Percentiles rank a stretch among this genome's conserved stretches.
Conservation (phyloP, 1,139 yeast species). For the Kodamaea suecica region DNA sequence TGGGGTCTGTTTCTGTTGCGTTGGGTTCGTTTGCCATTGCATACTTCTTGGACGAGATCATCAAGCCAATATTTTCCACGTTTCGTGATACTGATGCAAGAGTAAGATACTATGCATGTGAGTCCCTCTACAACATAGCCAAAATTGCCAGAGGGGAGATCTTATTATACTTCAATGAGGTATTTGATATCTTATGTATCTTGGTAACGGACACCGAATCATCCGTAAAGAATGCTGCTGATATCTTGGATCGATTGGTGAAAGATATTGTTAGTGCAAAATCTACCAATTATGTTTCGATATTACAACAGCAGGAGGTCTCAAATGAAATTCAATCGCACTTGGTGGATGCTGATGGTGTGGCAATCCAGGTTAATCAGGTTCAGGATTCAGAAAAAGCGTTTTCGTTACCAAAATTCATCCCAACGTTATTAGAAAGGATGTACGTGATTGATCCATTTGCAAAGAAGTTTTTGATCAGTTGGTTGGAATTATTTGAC, state of each 20-base stretch:
- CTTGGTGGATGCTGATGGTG: constrained; percentile 50
- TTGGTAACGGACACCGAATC: constrained; percentile 90
- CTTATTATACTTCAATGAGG: constrained; percentile 84
- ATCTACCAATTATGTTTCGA: constrained; percentile 87
- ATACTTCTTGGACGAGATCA: constrained; percentile 74
- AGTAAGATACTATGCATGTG: constrained; percentile 96
- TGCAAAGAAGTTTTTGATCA: constrained; percentile 84
- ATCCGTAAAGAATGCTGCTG: constrained; percentile 95
- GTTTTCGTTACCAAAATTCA: constrained; percentile 81
- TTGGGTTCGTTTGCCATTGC: constrained; percentile 50
- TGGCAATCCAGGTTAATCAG: constrained; percentile 59
- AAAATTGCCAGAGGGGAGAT: constrained; percentile 97
- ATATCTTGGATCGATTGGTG: constrained; percentile 80
- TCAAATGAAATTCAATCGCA: constrained; percentile 43
- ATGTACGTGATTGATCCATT: constrained; percentile 91
- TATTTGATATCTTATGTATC: constrained; percentile 87
- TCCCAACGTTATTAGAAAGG: constrained; percentile 85
- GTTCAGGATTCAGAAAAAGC: constrained; percentile 67
- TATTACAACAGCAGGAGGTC: constrained; percentile 55
- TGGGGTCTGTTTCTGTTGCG: constrained; percentile 50
- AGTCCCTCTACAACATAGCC: constrained; percentile 91
- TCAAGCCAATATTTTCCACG: constrained; percentile 92
- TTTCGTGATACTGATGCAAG: constrained; percentile 96
- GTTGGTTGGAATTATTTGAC: constrained; percentile 89
- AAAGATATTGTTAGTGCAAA: constrained; percentile 96